phyloP scores from a whole-genome alignment of 2,329 filamentous ascomycete species.

The Cryphonectria naterciae region DNA sequence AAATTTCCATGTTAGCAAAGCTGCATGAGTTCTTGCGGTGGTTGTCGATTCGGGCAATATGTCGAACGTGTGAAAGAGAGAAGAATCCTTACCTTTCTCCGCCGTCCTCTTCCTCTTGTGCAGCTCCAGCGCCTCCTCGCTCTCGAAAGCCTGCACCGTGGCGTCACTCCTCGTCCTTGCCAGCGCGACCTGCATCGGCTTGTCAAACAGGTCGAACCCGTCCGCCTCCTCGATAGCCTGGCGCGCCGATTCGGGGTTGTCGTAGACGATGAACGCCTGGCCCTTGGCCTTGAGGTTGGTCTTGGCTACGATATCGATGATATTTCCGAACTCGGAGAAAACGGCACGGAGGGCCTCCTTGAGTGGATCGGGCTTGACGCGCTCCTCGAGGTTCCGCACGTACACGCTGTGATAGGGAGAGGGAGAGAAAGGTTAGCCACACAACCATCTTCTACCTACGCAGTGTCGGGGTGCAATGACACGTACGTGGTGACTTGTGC shows the following conservation, averaged over 20 bases:
- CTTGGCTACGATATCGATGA: conserved; percentile 72
- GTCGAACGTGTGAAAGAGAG: not conserved
- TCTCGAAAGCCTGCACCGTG: conserved; percentile 75
- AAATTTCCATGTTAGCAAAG: conserved; percentile 7
- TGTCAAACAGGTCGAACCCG: conserved; percentile 90
- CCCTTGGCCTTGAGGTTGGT: conserved; percentile 90
- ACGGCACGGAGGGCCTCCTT: conserved; percentile 74
- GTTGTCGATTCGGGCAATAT: not conserved
- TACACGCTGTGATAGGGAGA: conserved; percentile 57
- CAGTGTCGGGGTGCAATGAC: conserved; percentile 74
- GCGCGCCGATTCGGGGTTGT: conserved; percentile 75
- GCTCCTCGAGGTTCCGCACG: conserved; percentile 87
- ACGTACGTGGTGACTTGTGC: conserved; percentile 69
- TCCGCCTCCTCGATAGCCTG: conserved; percentile 87
- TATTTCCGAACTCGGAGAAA: conserved; percentile 86
- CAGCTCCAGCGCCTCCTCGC: conserved; percentile 78
- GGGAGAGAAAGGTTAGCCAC: conserved; percentile 41
- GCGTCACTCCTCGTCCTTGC: conserved; percentile 87
- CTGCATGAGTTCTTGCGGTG: not conserved
- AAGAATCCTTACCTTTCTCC: conserved; percentile 73
- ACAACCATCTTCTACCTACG: conserved; percentile 33
- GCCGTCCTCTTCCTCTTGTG: conserved; percentile 85
- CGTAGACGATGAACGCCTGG: conserved; percentile 94
- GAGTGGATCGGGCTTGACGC: conserved; percentile 79
- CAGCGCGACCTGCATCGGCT: conserved; percentile 83